These are phyloP conservation scores for Penicillium atrosanguineum DNA, from an alignment of 495 filamentous ascomycete genomes.

Conservation along the genomic window DNA sequence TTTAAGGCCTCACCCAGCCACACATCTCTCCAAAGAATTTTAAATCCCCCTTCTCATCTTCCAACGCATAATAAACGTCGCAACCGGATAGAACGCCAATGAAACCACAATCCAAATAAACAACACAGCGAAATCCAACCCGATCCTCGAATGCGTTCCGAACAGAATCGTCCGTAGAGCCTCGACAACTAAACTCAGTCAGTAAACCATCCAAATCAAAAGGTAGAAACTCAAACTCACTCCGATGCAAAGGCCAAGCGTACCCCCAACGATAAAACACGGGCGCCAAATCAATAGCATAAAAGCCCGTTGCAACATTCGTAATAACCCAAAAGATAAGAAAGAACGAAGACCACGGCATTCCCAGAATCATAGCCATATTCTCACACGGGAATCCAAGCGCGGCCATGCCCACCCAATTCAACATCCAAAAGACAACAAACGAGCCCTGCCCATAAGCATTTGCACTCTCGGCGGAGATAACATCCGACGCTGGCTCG, in stretches of 20 bases:
- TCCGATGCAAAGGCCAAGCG: slow-evolving; percentile 69
- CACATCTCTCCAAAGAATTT: not conserved
- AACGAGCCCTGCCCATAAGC: slow-evolving; percentile 62
- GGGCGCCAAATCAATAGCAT: slow-evolving; percentile 57
- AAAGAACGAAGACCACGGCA: slow-evolving; percentile 67
- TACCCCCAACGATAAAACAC: slow-evolving; percentile 66
- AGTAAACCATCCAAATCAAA: slow-evolving; percentile 9
- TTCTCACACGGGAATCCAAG: slow-evolving; percentile 71
- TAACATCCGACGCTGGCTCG: slow-evolving; percentile 38
- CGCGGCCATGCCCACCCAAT: slow-evolving; percentile 67
- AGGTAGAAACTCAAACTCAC: slow-evolving; percentile 27
- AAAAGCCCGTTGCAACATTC: slow-evolving; percentile 66
- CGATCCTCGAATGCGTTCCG: slow-evolving; percentile 59
- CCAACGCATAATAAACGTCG: slow-evolving; percentile 58
- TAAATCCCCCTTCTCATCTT: slow-evolving; percentile 43
- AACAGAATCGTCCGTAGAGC: slow-evolving; percentile 62
- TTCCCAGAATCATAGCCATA: slow-evolving; percentile 65
- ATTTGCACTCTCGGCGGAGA: slow-evolving; percentile 47
- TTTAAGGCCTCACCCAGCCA: no score
- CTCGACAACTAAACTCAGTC: slow-evolving; percentile 51
- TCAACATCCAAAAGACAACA: slow-evolving; percentile 72
- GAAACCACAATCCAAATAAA: slow-evolving; percentile 60
- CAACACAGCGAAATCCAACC: slow-evolving; percentile 62
- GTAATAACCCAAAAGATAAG: slow-evolving; percentile 76
- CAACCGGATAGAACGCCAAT: slow-evolving; percentile 58